Percentiles rank a stretch among this genome's conserved stretches.
Evolutionary conservation across 495 filamentous ascomycete genomes (phyloP).

Genomic region (Penicillium fimorum): DNA sequence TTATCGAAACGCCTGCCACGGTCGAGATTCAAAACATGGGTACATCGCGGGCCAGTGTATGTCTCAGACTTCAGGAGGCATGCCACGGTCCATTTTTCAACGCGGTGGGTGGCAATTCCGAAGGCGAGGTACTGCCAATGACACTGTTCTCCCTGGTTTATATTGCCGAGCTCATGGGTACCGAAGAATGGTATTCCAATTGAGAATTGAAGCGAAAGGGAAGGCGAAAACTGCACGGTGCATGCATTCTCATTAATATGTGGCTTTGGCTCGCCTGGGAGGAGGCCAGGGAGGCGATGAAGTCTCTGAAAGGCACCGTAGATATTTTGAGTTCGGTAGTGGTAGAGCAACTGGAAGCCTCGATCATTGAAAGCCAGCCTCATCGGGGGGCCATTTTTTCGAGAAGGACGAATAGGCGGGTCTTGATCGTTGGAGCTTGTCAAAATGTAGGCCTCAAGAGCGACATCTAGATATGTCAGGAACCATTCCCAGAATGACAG

Average conservation of each 20-base stretch:
- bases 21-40: conserved; percentile 43
- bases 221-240: conserved; percentile 27
- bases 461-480: conserved; percentile 11
- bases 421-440: conserved; percentile 6
- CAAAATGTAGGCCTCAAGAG: conserved; percentile 5
- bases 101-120: conserved; percentile 40
- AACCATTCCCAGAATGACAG: background rate
- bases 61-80: conserved; percentile 40
- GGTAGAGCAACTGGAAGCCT: conserved; percentile 37
- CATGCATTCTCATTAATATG: conserved; percentile 30
- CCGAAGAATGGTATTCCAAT: conserved; percentile 45
- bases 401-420: background rate
- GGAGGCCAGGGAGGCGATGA: conserved; percentile 2
- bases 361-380: conserved; percentile 40
- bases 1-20: conserved; percentile 37
- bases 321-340: conserved; percentile 29
- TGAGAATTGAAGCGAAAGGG: conserved; percentile 35
- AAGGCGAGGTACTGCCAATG: conserved; percentile 44
- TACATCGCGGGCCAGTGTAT: conserved; percentile 25
- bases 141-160: conserved; percentile 19
- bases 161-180: conserved; percentile 27
- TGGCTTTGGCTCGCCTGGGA: conserved; percentile 4
- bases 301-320: conserved; percentile 34
- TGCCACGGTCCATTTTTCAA: conserved; percentile 42
- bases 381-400: conserved; percentile 27